Evolutionary conservation across 1,284 basidiomycete species (phyloP).

Genomic region (Boletellus deceptivus): DNA sequence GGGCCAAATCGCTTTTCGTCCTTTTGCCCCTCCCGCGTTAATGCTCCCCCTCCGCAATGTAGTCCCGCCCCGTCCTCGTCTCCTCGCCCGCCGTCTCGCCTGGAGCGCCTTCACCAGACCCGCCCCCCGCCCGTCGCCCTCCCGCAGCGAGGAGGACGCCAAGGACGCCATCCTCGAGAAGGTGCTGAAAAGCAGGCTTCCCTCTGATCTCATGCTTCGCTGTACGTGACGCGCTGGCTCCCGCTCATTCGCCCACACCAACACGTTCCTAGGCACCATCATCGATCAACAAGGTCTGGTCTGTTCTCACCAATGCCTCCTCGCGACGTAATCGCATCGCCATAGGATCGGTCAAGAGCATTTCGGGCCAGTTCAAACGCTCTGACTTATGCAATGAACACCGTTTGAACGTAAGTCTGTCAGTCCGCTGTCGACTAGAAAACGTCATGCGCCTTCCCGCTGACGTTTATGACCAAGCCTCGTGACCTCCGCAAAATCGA

Average conservation of each 20-base stretch:
- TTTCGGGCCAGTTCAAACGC: conserved; percentile 89
- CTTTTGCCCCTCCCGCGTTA: conserved; percentile 21
- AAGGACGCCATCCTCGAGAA: conserved; percentile 74
- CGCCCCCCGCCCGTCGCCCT: conserved; percentile 25
- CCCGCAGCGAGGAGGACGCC: conserved; percentile 63
- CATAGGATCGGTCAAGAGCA: conserved; percentile 81
- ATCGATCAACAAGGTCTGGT: conserved; percentile 73
- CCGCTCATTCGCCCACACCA: conserved; percentile 7
- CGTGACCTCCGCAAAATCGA: conserved; percentile 97
- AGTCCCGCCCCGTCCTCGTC: neutral
- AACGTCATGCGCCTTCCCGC: conserved; percentile 22
- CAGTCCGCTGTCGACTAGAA: conserved; percentile 13
- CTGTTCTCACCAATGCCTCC: conserved; percentile 11
- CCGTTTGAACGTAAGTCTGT: conserved; percentile 73
- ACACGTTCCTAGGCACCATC: conserved; percentile 65
- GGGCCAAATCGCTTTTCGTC: conserved; percentile 20
- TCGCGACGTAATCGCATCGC: conserved; percentile 32
- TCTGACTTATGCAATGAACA: conserved; percentile 87
- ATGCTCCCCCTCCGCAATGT: conserved; percentile 27
- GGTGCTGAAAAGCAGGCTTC: conserved; percentile 77
- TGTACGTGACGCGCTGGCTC: conserved; percentile 50
- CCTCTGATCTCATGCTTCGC: conserved; percentile 77
- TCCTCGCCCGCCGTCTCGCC: conserved; percentile 15
- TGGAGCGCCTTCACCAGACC: conserved; percentile 28
- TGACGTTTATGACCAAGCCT: conserved; percentile 53